Evolutionary conservation across 345 rosid genomes (phyloP).

Genomic region (Eucalyptus lansdowneana): DNA sequence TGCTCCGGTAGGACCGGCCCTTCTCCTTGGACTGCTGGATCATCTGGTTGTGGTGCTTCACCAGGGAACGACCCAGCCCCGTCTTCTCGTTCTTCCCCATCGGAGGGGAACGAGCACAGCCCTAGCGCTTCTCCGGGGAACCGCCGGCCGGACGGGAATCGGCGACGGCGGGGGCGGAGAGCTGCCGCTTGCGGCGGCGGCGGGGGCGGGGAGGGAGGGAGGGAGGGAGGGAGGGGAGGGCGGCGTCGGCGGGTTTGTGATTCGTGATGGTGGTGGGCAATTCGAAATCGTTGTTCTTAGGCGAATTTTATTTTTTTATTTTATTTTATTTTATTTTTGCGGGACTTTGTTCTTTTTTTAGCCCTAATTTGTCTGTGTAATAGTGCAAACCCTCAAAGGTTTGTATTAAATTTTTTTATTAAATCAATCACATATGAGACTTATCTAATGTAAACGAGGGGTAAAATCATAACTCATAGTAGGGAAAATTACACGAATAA

Average conservation of each 20-base stretch:
- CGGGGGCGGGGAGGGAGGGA: not conserved
- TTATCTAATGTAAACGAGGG: not conserved
- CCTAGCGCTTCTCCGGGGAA: not conserved
- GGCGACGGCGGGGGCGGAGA: not conserved
- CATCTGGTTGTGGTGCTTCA: slow-evolving; percentile 91
- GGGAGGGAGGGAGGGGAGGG: not conserved
- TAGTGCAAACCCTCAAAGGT: not conserved
- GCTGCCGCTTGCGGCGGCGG: not conserved
- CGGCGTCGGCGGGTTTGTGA: not conserved
- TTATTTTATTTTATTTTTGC: not conserved
- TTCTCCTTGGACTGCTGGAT: slow-evolving; percentile 73
- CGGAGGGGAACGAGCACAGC: not conserved
- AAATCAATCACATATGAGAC: not conserved
- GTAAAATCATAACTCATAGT: not conserved
- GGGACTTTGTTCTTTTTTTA: not conserved
- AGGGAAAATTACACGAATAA: no score
- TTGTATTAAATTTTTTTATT: not conserved
- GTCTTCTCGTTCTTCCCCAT: slow-evolving; percentile 88
- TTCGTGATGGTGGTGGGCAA: not conserved
- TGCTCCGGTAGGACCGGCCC: slow-evolving; percentile 40
- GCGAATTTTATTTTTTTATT: not conserved
- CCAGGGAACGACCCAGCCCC: slow-evolving; percentile 63
- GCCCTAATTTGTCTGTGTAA: not conserved
- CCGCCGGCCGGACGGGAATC: not conserved
- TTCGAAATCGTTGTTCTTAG: not conserved